Base-by-base conservation (phyloP, 306 rosid genomes). In the Styphnolobium japonicum region DNA sequence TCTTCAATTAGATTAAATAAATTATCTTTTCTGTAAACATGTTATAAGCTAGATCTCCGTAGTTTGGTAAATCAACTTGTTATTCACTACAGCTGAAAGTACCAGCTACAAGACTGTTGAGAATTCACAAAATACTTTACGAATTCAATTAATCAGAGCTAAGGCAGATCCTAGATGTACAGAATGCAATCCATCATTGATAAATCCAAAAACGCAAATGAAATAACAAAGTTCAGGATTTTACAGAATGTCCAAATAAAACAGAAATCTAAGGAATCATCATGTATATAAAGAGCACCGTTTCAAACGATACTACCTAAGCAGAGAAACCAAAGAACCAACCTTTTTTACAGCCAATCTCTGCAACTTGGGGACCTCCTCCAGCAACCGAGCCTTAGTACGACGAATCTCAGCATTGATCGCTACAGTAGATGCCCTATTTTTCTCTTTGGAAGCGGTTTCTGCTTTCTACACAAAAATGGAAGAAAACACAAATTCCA, bases 341-440 rank as follows among this genome's bases (percentile, higher is more conserved):
- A 93, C 99, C 97, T 92, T 93, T 82, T 96, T 93, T 2, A 93
- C 27, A 68, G 99, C 98, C 84, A 96, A 78, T 37, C 92, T 89
- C 92, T 93, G 98, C 93, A 96, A 83, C 78, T 96, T 96, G 65
- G 99, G 98, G 22, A 96, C 93, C 85, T 96, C 99, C 78, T 96
- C 99, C 23, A 90, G 82, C 85, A 96, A 88, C 49, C 97, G 82
- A 80, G 97, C 91, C 83, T 96, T 96, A 15, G 92, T 93, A 51
- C 98, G 94, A 81, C 99, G 99, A 89, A 96, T 88, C 92, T 96
- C 99, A 1, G 98, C 98, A 90, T 93, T 96, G 90, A 96, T 46
- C 14, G 98, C 97, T 71, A 93, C 99, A 6, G 89, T 89, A 39
- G 99, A 90, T 15, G 99, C 99, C 82, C 87, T 91, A 25, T 78